Evolutionary conservation across 257 asterid species (phyloP), one percentile per base, ranked within the genome.

Genomic region (Dorcoceras hygrometricum): DNA sequence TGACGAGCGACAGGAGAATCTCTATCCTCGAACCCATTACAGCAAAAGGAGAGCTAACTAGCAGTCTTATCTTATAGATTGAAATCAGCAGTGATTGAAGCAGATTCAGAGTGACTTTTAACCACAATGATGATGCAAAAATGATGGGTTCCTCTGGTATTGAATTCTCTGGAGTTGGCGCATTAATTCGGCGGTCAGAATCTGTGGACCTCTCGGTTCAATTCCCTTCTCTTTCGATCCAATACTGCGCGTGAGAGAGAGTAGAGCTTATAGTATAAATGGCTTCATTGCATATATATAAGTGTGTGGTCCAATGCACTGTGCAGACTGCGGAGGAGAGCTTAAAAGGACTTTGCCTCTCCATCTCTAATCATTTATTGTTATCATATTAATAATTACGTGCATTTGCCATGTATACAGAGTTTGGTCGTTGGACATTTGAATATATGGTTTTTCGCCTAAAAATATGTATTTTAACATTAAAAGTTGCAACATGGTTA

Each of bases 71-170:
- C 46, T 20, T n/a, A n/a, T n/a, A n/a, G n/a, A n/a, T 25, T 23
- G 18, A 19, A n/a, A n/a, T n/a, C n/a, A 8, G 4, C 25, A 22
- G 32, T 6, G 8, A 34, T 63, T 63, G 53, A 23, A 43, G 20
- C 43, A 24, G 11, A 28, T 24, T 27, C 65, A 57, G 8, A 46
- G 25, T 18, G 29, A 0, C 16, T 59, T 23, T 56, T 22, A 43
- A 43, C 58, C 19, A 43, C 22, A 46, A 23, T 48, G 61, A 23
- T 29, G 68, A 62, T 70, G 69, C 69, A n/a, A 22, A 57, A 70
- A 62, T 70, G 65, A 53, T 28, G 5, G 69, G 62, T 34, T 34
- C 16, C 65, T n/a, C n/a, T n/a, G n/a, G 69, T 36, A 55, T 53
- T 59, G 20, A 70, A 32, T 5, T 18, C 29, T 69, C 23, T 26